Conservation (phyloP, 805 yeast species). For the Saccharomyces jurei region DNA sequence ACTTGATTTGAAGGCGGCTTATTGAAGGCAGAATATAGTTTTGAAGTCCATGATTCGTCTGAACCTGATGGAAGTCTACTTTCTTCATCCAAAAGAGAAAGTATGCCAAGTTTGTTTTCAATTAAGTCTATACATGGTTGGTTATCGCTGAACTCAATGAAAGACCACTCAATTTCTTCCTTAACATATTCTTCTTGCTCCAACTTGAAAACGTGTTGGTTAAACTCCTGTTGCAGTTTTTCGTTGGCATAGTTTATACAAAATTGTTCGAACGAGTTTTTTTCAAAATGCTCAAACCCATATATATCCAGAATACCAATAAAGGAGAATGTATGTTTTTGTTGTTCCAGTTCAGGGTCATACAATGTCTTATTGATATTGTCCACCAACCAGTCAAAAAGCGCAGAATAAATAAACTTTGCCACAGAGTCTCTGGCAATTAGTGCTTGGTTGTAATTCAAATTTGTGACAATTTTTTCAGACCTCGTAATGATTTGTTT, state of each 20-base stretch:
- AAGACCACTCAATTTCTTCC: conserved; percentile 95
- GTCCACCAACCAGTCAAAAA: conserved; percentile 91
- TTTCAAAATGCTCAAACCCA: conserved; percentile 93
- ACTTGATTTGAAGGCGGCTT: conserved; percentile 68
- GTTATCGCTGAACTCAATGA: conserved; percentile 90
- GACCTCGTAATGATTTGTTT: conserved; percentile 89
- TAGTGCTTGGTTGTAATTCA: conserved; percentile 74
- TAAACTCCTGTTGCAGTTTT: conserved; percentile 93
- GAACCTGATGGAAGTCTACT: conserved; percentile 89
- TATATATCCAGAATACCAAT: conserved; percentile 96
- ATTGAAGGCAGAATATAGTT: conserved; percentile 77
- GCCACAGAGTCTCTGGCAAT: conserved; percentile 96
- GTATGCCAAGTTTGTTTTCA: conserved; percentile 80
- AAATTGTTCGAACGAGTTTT: conserved; percentile 92
- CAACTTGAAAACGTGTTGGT: conserved; percentile 92
- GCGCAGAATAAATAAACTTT: conserved; percentile 81
- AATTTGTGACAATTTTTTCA: conserved; percentile 80
- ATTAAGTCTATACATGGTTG: conserved; percentile 94
- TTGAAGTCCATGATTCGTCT: conserved; percentile 87
- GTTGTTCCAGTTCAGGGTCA: conserved; percentile 49
- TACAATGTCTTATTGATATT: conserved; percentile 76
- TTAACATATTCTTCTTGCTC: conserved; percentile 92
- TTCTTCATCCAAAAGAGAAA: conserved; percentile 88
- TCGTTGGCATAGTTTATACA: conserved; percentile 97
- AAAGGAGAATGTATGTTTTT: conserved; percentile 51